Conservation (phyloP, 768 basidiomycete genomes). For the Wakefieldia striispora region DNA sequence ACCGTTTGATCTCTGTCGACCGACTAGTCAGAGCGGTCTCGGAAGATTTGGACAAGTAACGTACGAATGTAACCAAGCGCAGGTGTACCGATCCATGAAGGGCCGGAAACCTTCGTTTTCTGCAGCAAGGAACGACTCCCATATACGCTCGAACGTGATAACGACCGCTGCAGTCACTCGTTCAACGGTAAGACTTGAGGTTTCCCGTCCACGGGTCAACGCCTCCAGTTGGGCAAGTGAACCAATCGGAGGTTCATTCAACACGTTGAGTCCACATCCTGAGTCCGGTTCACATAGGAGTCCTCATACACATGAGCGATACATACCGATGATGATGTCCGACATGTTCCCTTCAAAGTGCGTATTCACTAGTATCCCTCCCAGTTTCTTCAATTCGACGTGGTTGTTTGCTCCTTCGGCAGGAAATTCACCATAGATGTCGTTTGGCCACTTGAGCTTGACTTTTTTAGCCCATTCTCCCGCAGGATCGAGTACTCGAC, state of each 20-base stretch:
- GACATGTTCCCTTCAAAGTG: conserved; percentile 71
- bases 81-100: conserved; percentile 77
- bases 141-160: conserved; percentile 73
- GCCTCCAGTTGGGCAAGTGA: conserved; percentile 73
- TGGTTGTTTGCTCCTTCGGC: conserved; percentile 26
- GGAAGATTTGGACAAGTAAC: conserved; percentile 32
- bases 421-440: conserved; percentile 74
- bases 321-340: conserved; percentile 78
- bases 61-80: conserved; percentile 89
- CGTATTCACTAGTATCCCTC: conserved; percentile 90
- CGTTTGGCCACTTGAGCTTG: conserved; percentile 96
- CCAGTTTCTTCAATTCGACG: conserved; percentile 70
- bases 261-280: conserved; percentile 91
- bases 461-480: conserved; percentile 50
- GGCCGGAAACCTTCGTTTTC: conserved; percentile 67
- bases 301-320: neutral
- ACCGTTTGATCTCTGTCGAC: conserved; percentile 71
- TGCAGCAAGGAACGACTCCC: conserved; percentile 59
- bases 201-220: conserved; percentile 8
- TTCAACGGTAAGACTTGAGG: conserved; percentile 59
- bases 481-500: conserved; percentile 53
- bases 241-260: conserved; percentile 77
- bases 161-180: conserved; percentile 72
- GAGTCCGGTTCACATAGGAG: conserved; percentile 1
- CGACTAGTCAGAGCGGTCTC: conserved; percentile 3